A percentile compares a stretch with the other conserved stretches of the same genome.
phyloP scores from a whole-genome alignment of 257 asterid species.

The Solanum piurae region DNA sequence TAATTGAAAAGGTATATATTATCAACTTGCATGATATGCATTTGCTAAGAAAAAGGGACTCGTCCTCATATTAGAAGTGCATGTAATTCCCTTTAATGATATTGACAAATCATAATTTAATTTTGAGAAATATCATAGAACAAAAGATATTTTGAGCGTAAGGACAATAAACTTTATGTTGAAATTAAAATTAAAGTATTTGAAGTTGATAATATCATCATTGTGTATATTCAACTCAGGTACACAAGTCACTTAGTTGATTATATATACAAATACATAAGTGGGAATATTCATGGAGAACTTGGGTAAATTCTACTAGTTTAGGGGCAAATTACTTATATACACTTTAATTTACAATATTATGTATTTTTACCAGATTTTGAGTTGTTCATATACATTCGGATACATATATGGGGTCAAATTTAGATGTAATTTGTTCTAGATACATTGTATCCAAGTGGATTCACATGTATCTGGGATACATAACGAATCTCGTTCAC shows the following conservation, averaged over 20 bases:
- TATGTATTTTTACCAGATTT: no score
- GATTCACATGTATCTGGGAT: no score
- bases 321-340: no score
- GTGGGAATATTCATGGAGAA: no score
- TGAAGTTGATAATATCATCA: neutral
- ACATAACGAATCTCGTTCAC: no score
- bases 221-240: neutral
- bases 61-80: neutral
- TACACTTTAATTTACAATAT: no score
- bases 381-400: no score
- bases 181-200: neutral
- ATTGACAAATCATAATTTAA: neutral
- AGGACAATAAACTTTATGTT: neutral
- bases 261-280: neutral
- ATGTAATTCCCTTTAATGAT: neutral
- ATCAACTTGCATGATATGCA: neutral
- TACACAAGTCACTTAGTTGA: neutral
- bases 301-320: no score
- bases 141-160: neutral
- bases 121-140: neutral
- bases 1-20: neutral
- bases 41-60: neutral
- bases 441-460: no score
- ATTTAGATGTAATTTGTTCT: no score
- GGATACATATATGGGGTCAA: no score